phyloP scores from a whole-genome alignment of 305 asterid genomes.

The Fraxinus ornus region DNA sequence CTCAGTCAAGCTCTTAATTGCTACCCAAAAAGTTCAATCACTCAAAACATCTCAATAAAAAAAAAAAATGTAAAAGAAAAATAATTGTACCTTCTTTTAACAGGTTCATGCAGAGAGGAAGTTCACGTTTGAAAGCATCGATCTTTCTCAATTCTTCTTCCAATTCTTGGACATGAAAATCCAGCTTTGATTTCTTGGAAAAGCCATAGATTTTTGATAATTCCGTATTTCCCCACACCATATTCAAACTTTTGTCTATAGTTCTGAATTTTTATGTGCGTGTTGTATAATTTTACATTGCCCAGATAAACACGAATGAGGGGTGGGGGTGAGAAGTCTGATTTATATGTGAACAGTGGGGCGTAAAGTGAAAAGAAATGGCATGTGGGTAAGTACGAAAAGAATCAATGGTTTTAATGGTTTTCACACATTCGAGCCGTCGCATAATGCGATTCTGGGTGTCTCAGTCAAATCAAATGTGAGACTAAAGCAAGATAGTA shows the following conservation, averaged over 20 bases:
- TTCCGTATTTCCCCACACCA: neutral
- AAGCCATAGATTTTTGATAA: conserved; percentile 22
- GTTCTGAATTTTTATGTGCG: neutral
- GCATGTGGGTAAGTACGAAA: neutral
- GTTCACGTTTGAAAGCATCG: conserved; percentile 48
- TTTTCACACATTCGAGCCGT: neutral
- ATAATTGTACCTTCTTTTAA: neutral
- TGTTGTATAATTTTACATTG: neutral
- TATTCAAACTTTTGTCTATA: neutral
- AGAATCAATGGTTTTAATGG: neutral
- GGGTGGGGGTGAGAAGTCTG: neutral
- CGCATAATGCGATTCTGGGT: neutral
- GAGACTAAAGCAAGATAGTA: neutral
- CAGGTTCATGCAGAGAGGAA: conserved; percentile 26
- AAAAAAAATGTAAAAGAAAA: neutral
- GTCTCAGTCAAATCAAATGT: neutral
- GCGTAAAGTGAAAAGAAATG: neutral
- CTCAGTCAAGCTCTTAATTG: conserved; percentile 43
- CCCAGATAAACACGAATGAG: neutral
- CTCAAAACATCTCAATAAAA: neutral
- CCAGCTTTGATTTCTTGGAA: conserved; percentile 36
- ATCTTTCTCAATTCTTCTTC: conserved; percentile 53
- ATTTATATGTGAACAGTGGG: neutral
- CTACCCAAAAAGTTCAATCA: conserved; percentile 25
- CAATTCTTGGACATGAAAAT: conserved; percentile 28